Evolutionary conservation across 305 asterid species (phyloP), one percentile per base, ranked within the genome.

Genomic region (Fraxinus latifolia): DNA sequence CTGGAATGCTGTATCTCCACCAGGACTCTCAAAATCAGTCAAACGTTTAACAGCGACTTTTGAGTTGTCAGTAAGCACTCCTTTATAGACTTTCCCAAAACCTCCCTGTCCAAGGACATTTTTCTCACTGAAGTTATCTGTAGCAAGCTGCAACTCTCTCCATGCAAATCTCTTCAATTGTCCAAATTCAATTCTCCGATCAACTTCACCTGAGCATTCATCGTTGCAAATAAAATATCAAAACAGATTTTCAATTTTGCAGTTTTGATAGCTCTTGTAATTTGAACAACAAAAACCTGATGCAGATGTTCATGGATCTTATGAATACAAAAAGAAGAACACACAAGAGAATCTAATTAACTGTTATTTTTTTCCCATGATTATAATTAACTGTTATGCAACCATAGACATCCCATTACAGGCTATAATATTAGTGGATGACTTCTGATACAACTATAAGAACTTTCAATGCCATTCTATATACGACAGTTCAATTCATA

Each of bases 81-180:
- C 99, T 87, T 91, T 90, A 84, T 95, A 95, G 36, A 95, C 99
- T 86, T 94, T 96, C 81, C 99, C 99, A 68, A 96, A 96, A 65
- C 99, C 99, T 17, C 99, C 99, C 87, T 93, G 97, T 76, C 99
- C 99, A 39, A 96, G 94, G 19, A 94, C 97, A 47, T 88, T 96
- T 79, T 91, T 92, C 82, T 96, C 98, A 37, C 90, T 93, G 84
- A 96, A 96, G 87, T 82, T 92, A 47, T 94, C 98, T 0, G 99
- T 91, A 73, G 99, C 97, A 19, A 93, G 87, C 87, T 96, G 97
- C 90, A 96, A 81, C 77, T 96, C 99, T 85, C 97, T 89, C 99
- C 99, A 96, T 25, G 96, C 62, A 44, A 96, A 94, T 90, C 99
- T 96, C 91, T 87, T 96, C 87, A 96, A 79, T 76, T 96, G 99